Evolutionary conservation across 768 basidiomycete genomes (phyloP).

Genomic region (Psilocybe subaeruginosa): DNA sequence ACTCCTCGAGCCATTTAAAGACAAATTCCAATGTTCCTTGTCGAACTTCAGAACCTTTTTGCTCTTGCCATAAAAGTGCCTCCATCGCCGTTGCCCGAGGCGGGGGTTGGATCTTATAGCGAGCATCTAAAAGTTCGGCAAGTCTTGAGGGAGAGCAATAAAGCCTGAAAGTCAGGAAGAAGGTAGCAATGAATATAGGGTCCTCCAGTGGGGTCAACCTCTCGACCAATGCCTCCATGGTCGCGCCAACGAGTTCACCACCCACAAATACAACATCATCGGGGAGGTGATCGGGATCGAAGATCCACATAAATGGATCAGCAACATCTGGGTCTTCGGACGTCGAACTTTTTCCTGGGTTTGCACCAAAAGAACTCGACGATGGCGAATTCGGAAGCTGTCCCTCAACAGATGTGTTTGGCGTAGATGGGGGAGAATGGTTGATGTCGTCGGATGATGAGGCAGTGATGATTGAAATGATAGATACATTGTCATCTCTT

Average conservation of each 20-base stretch:
- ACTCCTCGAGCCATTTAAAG: not conserved
- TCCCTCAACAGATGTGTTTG: not conserved
- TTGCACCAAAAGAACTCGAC: not conserved
- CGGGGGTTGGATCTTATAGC: not conserved
- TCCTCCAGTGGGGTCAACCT: not conserved
- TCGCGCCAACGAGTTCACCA: not conserved
- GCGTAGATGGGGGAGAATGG: not conserved
- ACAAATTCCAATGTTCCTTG: not conserved
- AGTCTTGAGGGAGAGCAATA: not conserved
- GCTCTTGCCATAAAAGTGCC: not conserved
- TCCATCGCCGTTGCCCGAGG: not conserved
- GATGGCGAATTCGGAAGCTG: not conserved
- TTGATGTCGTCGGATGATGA: not conserved
- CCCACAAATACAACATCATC: not conserved
- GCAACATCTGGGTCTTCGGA: not conserved
- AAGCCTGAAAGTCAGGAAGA: not conserved
- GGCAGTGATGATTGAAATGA: not conserved
- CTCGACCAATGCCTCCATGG: not conserved
- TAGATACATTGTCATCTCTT: not conserved
- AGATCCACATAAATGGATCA: not conserved
- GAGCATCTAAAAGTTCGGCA: not conserved
- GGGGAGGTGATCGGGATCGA: not conserved
- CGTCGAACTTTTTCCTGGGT: not conserved
- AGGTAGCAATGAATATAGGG: not conserved
- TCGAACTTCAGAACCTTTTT: not conserved